A percentile compares a stretch with the other conserved stretches of the same genome.
phyloP scores from a whole-genome alignment of 257 asterid genomes.

The Thymus mandschuricus region DNA sequence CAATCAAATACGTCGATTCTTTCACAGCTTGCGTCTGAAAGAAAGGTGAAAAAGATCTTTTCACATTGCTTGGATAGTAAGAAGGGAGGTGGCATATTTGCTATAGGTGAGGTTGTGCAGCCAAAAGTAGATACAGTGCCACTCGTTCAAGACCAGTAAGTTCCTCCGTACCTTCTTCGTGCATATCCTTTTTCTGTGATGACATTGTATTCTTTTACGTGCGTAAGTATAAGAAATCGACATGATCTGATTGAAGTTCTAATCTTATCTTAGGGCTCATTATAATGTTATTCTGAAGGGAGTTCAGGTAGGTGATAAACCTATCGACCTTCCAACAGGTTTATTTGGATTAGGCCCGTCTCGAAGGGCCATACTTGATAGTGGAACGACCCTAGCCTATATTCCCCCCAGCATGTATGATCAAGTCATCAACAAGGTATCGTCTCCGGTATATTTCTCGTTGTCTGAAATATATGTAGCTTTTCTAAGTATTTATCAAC shows the following conservation, averaged over 20 bases:
- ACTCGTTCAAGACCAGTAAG: constrained; percentile 55
- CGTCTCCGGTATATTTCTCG: not conserved
- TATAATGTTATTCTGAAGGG: constrained; percentile 59
- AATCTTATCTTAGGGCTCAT: constrained; percentile 52
- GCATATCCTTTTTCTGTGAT: not conserved
- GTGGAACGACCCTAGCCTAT: constrained; percentile 78
- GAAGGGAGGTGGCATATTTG: constrained; percentile 72
- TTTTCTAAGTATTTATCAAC: not conserved
- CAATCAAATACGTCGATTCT: constrained; percentile 64
- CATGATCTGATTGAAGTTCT: constrained; percentile 30
- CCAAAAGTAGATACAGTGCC: constrained; percentile 56
- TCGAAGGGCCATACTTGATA: constrained; percentile 57
- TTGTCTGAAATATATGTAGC: not conserved
- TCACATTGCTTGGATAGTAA: constrained; percentile 66
- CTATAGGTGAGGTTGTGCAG: constrained; percentile 61
- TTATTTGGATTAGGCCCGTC: constrained; percentile 44
- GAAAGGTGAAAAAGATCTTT: constrained; percentile 57
- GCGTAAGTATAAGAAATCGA: not conserved
- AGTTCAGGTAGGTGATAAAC: constrained; percentile 56
- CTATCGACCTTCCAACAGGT: constrained; percentile 44
- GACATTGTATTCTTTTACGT: not conserved
- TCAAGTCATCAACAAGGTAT: constrained; percentile 49
- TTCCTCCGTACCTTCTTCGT: constrained; percentile 28
- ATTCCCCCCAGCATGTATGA: constrained; percentile 53
- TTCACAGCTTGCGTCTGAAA: constrained; percentile 62